A percentile compares a stretch with the other conserved stretches of the same genome.
Conservation (phyloP, 2,329 filamentous ascomycete species). For the Aspergillus terreus region DNA sequence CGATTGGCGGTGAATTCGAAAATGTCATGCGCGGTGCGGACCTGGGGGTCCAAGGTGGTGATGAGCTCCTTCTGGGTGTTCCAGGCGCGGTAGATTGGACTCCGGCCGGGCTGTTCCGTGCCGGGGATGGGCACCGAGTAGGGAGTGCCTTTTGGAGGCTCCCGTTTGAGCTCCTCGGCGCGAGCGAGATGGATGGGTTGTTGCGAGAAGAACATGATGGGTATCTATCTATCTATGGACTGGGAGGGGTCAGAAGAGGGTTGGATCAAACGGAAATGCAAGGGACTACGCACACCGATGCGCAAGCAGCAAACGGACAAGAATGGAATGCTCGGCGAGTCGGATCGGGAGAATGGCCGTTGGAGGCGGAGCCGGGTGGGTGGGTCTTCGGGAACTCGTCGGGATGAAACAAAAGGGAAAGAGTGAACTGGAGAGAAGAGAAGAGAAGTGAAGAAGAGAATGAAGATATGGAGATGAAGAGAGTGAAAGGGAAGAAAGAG, state of each 20-base stretch:
- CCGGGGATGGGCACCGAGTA: conserved; percentile 76
- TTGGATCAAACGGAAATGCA: background rate
- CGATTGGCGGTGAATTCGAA: conserved; percentile 67
- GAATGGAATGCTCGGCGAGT: background rate
- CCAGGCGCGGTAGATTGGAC: conserved; percentile 79
- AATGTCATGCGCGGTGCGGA: conserved; percentile 71
- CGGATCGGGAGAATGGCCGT: background rate
- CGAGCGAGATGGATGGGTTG: conserved; percentile 32
- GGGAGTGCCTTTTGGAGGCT: conserved; percentile 70
- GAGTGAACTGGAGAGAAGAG: background rate
- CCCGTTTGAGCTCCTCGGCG: conserved; percentile 51
- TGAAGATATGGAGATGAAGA: background rate
- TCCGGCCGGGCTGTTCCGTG: conserved; percentile 68
- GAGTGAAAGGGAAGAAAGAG: background rate
- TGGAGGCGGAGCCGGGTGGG: background rate
- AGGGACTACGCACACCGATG: too few species aligned
- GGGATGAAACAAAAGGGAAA: background rate
- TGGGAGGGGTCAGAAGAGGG: background rate
- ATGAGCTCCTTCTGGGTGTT: conserved; percentile 69
- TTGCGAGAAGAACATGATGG: conserved; percentile 38
- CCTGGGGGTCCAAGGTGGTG: conserved; percentile 66
- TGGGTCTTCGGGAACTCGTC: too few species aligned
- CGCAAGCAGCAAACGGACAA: too few species aligned
- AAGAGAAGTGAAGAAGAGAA: background rate
- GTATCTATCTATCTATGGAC: background rate